Evolutionary conservation across 2,329 filamentous ascomycete species (phyloP).

Genomic region (Escovopsis weberi): DNA sequence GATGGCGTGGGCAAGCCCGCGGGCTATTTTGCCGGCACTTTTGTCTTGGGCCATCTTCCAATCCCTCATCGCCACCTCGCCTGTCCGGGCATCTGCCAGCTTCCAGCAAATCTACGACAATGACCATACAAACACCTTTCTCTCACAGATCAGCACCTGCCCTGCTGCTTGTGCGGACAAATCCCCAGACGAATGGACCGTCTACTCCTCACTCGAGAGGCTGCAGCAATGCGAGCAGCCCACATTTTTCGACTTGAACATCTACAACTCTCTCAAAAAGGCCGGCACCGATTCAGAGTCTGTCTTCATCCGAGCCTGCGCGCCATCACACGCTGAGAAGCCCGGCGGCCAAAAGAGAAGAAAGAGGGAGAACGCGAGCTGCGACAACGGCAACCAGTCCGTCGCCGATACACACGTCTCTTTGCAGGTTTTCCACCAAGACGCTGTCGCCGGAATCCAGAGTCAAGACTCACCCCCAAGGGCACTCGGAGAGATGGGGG

Average conservation of each 20-base stretch:
- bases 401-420: not conserved
- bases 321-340: not conserved
- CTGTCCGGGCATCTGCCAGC: not conserved
- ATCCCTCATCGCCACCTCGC: not conserved
- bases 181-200: not conserved
- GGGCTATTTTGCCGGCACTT: not conserved
- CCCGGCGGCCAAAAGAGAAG: not conserved
- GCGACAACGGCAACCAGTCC: not conserved
- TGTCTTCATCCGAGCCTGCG: constrained; percentile 2
- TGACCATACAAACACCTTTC: not conserved
- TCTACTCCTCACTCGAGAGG: constrained; percentile 1
- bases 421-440: not conserved
- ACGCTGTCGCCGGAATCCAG: not conserved
- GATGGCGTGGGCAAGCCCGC: not conserved
- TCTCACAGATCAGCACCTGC: not conserved
- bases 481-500: not conserved
- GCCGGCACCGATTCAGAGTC: not conserved
- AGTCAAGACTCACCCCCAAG: not conserved
- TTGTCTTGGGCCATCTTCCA: not conserved
- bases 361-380: not conserved
- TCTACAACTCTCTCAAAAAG: not conserved
- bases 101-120: not conserved
- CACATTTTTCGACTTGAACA: constrained; percentile 2
- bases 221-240: constrained; percentile 1
- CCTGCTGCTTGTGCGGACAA: not conserved